These are phyloP conservation scores for Leccinum subtestaceum DNA, from an alignment of 768 basidiomycete species.

Conservation along the genomic window DNA sequence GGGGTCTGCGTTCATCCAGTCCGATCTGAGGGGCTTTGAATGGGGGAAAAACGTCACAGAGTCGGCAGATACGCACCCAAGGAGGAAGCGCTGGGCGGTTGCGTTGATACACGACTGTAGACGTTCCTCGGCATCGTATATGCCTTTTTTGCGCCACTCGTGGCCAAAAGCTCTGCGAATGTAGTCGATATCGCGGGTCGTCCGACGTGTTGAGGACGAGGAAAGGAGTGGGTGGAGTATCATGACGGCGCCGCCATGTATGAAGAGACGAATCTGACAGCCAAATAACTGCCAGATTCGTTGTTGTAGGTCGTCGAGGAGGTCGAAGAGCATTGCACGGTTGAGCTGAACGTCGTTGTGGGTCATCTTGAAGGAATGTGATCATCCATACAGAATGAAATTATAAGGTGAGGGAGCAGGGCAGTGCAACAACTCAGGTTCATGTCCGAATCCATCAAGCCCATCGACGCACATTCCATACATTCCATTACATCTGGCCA, in stretches of 20 bases:
- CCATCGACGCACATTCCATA: slow-evolving; percentile 75
- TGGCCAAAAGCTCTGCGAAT: slow-evolving; percentile 57
- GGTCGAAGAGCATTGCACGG: slow-evolving; percentile 35
- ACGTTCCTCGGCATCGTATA: slow-evolving; percentile 51
- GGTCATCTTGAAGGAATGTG: slow-evolving; percentile 13
- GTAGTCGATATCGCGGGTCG: slow-evolving; percentile 68
- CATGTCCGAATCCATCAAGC: slow-evolving; percentile 33
- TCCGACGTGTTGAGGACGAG: slow-evolving; percentile 41
- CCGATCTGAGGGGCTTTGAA: slow-evolving; percentile 28
- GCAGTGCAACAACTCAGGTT: background rate
- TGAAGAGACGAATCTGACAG: slow-evolving; percentile 54
- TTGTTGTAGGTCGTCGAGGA: slow-evolving; percentile 53
- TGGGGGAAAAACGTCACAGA: background rate
- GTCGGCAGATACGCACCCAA: slow-evolving; percentile 38
- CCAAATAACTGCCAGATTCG: slow-evolving; percentile 46
- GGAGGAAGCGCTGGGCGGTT: slow-evolving; percentile 47
- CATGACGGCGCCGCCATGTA: slow-evolving; percentile 76
- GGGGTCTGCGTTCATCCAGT: slow-evolving; percentile 79
- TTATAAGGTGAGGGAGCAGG: background rate
- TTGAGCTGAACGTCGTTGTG: slow-evolving; percentile 38
- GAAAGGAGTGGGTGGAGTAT: slow-evolving; percentile 52
- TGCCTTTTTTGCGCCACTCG: slow-evolving; percentile 49
- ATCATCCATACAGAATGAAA: background rate
- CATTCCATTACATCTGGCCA: slow-evolving; percentile 94
- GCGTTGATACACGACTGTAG: slow-evolving; percentile 53